Evolutionary conservation across 2,329 filamentous ascomycete genomes (phyloP).

Genomic region (Colletotrichum falcatum): DNA sequence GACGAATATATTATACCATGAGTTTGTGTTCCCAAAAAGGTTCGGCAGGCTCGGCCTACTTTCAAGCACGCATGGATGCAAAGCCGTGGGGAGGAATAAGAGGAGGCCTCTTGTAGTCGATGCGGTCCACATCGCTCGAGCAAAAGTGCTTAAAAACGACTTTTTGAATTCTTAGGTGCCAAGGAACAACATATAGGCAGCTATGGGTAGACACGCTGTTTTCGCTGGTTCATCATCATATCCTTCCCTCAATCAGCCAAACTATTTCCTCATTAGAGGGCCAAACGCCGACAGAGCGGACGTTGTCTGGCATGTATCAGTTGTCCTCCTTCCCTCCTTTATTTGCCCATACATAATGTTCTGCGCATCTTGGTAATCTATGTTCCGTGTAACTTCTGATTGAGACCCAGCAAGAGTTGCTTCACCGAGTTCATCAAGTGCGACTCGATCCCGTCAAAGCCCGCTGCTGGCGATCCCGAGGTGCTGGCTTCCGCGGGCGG

Average conservation of each 20-base stretch:
- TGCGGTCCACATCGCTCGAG: not conserved
- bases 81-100: too few species aligned
- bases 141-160: conserved; percentile 4
- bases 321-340: not conserved
- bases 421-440: conserved; percentile 56
- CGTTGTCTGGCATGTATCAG: conserved; percentile 11
- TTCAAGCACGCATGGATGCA: too few species aligned
- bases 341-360: conserved; percentile 1
- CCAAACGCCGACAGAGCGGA: not conserved
- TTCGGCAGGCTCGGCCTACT: too few species aligned
- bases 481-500: conserved; percentile 42
- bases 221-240: conserved; percentile 41
- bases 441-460: conserved; percentile 55
- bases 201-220: conserved; percentile 12
- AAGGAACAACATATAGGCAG: conserved; percentile 29
- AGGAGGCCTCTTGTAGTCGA: too few species aligned
- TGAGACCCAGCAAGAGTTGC: conserved; percentile 54
- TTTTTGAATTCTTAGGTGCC: conserved; percentile 29
- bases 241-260: conserved; percentile 15
- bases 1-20: too few species aligned
- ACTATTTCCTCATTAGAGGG: not conserved
- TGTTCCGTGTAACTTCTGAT: conserved; percentile 50
- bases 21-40: too few species aligned
- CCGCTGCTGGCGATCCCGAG: conserved; percentile 37
- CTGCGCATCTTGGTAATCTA: not conserved